phyloP scores from a whole-genome alignment of 2,329 filamentous ascomycete species.

The Sporothrix globosa region DNA sequence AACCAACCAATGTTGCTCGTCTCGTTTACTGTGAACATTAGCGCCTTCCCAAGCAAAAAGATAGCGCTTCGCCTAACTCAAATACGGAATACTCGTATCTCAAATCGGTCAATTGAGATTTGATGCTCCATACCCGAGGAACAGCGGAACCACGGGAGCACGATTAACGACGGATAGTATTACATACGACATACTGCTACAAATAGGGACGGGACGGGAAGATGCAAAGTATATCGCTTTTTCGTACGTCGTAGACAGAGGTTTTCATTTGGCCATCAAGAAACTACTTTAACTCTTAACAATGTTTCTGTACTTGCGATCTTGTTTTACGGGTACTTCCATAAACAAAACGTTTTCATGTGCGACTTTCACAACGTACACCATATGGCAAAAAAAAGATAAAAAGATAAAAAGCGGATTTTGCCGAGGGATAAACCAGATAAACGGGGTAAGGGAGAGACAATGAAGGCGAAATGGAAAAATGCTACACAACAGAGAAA shows the following conservation, averaged over 20 bases:
- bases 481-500: background rate
- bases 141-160: conserved; percentile 11
- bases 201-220: background rate
- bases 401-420: background rate
- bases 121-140: conserved; percentile 6
- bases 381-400: background rate
- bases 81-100: conserved; percentile 11
- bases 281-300: too few relatives aligned
- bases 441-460: background rate
- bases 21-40: too few relatives aligned
- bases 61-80: conserved; percentile 11
- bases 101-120: conserved; percentile 17
- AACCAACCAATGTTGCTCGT: background rate
- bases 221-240: background rate
- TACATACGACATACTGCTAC: background rate
- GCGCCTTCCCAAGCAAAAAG: background rate
- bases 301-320: too few relatives aligned
- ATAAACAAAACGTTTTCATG: too few relatives aligned
- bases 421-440: too few relatives aligned
- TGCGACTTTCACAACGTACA: too few relatives aligned
- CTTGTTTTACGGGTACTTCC: too few relatives aligned
- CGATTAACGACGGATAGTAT: background rate
- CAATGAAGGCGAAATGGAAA: background rate
- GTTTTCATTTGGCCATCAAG: too few relatives aligned
- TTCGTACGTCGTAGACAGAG: background rate